Evolutionary conservation across 768 basidiomycete species (phyloP).

Genomic region (Podaxis sp.): DNA sequence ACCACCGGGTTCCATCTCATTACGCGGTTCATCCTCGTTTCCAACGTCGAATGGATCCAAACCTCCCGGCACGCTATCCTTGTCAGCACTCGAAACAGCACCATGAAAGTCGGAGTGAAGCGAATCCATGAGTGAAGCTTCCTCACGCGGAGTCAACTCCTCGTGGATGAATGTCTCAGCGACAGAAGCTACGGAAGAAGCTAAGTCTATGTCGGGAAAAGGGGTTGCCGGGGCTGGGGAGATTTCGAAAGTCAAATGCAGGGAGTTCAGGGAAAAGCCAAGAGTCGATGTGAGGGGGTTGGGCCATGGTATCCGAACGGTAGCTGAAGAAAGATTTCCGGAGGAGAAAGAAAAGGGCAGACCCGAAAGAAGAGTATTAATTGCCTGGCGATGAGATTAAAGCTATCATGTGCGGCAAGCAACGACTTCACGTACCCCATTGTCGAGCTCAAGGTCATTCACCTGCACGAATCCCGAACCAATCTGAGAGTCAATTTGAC

Average conservation of each 20-base stretch:
- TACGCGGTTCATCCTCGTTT: constrained; percentile 35
- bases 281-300: constrained; percentile 77
- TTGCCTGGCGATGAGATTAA: constrained; percentile 50
- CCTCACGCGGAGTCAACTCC: constrained; percentile 73
- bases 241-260: constrained; percentile 66
- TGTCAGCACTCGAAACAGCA: constrained; percentile 19
- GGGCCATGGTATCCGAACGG: constrained; percentile 81
- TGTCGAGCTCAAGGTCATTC: constrained; percentile 77
- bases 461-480: constrained; percentile 89
- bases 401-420: constrained; percentile 9
- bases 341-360: constrained; percentile 67
- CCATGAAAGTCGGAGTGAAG: constrained; percentile 45
- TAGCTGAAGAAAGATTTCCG: constrained; percentile 73
- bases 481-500: constrained; percentile 89
- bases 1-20: constrained; percentile 64
- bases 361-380: constrained; percentile 64
- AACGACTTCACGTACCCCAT: constrained; percentile 48
- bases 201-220: constrained; percentile 41
- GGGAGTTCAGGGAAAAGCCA: constrained; percentile 64
- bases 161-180: constrained; percentile 87
- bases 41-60: constrained; percentile 50
- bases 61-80: constrained; percentile 63
- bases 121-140: constrained; percentile 67
- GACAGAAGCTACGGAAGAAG: constrained; percentile 79
- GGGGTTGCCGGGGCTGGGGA: constrained; percentile 23